These are phyloP conservation scores for Lathyrus sativus DNA, from an alignment of 306 rosid genomes.

Conservation along the genomic window DNA sequence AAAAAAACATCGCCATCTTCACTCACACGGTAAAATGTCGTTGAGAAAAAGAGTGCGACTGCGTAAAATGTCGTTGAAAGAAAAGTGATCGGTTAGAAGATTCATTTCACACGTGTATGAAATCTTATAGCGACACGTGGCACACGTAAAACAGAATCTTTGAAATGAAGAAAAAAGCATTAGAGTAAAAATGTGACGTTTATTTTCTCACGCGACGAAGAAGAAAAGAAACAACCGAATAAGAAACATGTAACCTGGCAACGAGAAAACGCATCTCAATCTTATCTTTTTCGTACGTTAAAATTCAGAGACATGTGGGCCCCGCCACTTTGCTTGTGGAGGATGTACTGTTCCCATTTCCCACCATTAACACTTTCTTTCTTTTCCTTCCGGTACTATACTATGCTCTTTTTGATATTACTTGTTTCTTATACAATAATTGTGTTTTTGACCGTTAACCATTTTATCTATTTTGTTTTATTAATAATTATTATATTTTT, in stretches of 20 bases:
- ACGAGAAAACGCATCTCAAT: slow-evolving; percentile 27
- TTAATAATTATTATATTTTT: no score
- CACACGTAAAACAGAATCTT: background rate
- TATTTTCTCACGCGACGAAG: background rate
- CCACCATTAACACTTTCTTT: slow-evolving; percentile 25
- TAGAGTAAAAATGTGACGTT: background rate
- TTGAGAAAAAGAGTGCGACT: background rate
- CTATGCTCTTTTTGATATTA: background rate
- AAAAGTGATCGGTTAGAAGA: background rate
- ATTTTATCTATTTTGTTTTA: no score
- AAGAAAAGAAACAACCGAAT: background rate
- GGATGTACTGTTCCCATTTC: slow-evolving; percentile 38
- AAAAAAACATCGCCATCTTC: no score
- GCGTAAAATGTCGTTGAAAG: background rate
- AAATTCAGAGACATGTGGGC: background rate
- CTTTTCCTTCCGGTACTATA: background rate
- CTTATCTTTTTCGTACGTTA: slow-evolving; percentile 6
- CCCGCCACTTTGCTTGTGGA: slow-evolving; percentile 41
- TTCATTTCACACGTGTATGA: background rate
- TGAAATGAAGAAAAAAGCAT: background rate
- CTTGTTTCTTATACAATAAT: no score
- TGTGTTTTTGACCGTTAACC: no score
- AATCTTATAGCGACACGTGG: background rate
- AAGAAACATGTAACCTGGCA: background rate
- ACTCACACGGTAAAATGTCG: no score